phyloP scores from a whole-genome alignment of 2,329 filamentous ascomycete genomes.

The Graphilbum sp. region DNA sequence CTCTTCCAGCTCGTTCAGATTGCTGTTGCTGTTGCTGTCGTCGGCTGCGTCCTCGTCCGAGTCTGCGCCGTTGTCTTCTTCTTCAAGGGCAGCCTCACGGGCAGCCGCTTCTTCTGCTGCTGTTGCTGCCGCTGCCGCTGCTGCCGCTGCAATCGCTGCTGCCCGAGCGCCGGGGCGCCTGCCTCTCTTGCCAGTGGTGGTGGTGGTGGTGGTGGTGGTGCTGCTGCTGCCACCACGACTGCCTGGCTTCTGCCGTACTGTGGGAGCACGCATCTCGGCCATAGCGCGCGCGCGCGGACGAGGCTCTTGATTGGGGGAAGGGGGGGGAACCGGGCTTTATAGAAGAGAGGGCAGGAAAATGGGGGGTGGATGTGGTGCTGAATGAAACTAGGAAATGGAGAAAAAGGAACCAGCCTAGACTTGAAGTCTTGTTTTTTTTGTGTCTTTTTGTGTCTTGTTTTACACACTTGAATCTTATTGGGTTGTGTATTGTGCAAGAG shows the following conservation, averaged over 20 bases:
- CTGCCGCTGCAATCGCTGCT: background rate
- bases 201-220: too few species aligned
- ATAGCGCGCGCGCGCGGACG: background rate
- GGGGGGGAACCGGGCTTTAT: background rate
- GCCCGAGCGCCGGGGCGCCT: background rate
- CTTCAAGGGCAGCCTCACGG: background rate
- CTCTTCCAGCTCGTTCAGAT: conserved; percentile 29
- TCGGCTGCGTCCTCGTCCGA: background rate
- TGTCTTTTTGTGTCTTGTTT: too few species aligned
- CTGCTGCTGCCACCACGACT: background rate
- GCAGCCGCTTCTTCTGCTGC: background rate
- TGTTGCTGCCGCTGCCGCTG: background rate
- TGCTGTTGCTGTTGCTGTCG: background rate
- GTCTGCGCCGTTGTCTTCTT: background rate
- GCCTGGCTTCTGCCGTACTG: background rate
- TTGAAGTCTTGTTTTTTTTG: too few species aligned
- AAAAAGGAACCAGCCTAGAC: too few species aligned
- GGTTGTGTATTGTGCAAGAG: too few species aligned
- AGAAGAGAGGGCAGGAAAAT: background rate
- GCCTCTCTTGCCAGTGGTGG: background rate
- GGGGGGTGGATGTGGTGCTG: background rate
- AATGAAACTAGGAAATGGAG: too few species aligned
- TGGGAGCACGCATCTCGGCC: conserved; percentile 1
- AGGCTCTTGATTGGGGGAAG: background rate
- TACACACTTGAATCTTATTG: too few species aligned